Conservation (phyloP, 257 asterid species). For the Lantana camara region DNA sequence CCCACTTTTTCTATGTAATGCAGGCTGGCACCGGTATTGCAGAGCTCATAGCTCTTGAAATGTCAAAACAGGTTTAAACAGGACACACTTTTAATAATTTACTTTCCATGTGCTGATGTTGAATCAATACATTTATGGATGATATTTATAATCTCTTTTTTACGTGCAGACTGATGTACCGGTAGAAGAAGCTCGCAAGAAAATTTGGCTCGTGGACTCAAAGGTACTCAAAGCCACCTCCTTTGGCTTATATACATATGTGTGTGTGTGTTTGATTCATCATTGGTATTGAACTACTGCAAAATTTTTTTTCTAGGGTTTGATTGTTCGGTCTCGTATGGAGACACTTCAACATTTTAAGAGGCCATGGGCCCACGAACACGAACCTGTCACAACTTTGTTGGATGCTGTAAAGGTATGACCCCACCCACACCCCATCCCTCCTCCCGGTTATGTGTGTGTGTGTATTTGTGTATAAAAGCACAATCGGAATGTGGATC, state of each 20-base stretch:
- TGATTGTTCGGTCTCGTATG: conserved; percentile 62
- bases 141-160: not conserved
- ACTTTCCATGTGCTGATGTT: not conserved
- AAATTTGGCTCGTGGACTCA: conserved; percentile 83
- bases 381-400: conserved; percentile 53
- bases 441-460: not conserved
- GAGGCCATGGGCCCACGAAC: conserved; percentile 80
- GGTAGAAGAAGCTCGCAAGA: conserved; percentile 82
- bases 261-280: not conserved
- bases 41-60: conserved; percentile 96
- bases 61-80: conserved; percentile 80
- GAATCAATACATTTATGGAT: conserved; percentile 9
- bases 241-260: not conserved
- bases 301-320: conserved; percentile 45
- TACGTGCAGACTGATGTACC: conserved; percentile 74
- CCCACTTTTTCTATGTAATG: conserved; percentile 33
- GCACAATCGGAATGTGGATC: not conserved
- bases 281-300: not conserved
- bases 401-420: conserved; percentile 64
- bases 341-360: conserved; percentile 74
- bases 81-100: not conserved
- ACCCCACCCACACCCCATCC: not conserved
- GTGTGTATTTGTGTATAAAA: not conserved
- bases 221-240: conserved; percentile 37
- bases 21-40: conserved; percentile 99